phyloP scores from a whole-genome alignment of 371 early-diverging fungal genomes.

The Mortierella sp. region DNA sequence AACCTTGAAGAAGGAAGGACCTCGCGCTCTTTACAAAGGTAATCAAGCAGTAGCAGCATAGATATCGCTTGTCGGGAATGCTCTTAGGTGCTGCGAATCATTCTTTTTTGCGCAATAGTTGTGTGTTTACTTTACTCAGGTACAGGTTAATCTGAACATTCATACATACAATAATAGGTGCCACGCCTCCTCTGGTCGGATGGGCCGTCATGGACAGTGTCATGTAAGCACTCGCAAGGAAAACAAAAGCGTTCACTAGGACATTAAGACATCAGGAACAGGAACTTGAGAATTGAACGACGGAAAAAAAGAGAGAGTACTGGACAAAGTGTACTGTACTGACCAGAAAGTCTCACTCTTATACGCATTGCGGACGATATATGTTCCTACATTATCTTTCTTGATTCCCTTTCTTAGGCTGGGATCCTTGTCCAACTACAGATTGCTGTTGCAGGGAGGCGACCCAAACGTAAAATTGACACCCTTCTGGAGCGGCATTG shows the following conservation, averaged over 20 bases:
- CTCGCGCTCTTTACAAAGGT: conserved; percentile 88
- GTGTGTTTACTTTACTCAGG: background rate
- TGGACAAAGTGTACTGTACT: background rate
- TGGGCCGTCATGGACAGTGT: conserved; percentile 95
- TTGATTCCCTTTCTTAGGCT: conserved; percentile 72
- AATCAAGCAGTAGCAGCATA: background rate
- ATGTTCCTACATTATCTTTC: no score
- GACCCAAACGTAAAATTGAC: conserved; percentile 71
- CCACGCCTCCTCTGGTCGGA: conserved; percentile 93
- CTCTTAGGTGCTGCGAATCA: background rate
- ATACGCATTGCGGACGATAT: background rate
- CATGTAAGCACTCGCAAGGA: conserved; percentile 63
- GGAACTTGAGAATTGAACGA: no score
- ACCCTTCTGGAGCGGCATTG: conserved; percentile 79
- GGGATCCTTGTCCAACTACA: conserved; percentile 86
- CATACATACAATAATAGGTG: conserved; percentile 60
- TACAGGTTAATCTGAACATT: background rate
- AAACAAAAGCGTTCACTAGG: no score
- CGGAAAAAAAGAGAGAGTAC: no score
- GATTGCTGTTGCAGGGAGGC: conserved; percentile 76
- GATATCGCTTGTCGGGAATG: no score
- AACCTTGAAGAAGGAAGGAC: conserved; percentile 83
- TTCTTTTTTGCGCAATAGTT: conserved; percentile 7
- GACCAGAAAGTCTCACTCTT: background rate
- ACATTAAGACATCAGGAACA: no score